phyloP scores from a whole-genome alignment of 805 yeast genomes.

The Suhomyces faveliae region DNA sequence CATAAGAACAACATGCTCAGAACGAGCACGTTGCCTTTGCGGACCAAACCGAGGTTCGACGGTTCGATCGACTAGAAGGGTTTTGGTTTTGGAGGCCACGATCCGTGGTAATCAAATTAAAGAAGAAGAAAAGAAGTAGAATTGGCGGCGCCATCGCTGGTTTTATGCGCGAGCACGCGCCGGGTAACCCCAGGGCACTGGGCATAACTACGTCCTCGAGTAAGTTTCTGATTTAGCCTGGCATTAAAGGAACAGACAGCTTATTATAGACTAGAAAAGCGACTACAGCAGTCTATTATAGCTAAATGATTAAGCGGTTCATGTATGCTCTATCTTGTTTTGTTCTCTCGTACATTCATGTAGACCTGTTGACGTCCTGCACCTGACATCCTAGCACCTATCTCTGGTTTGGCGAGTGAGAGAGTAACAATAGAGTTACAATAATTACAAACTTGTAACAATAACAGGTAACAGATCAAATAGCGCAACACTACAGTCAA shows the following conservation, averaged over 20 bases:
- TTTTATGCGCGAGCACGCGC: conserved; percentile 1
- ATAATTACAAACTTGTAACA: too few species aligned
- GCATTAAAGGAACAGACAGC: too few species aligned
- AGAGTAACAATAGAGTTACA: background rate
- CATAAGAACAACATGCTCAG: conserved; percentile 16
- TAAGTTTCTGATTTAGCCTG: background rate
- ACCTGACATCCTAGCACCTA: too few species aligned
- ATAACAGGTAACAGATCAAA: background rate
- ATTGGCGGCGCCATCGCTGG: background rate
- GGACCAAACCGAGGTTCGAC: conserved; percentile 18
- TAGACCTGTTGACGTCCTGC: too few species aligned
- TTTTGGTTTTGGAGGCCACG: conserved; percentile 31
- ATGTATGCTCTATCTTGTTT: too few species aligned
- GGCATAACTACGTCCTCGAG: background rate
- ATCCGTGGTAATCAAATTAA: conserved; percentile 35
- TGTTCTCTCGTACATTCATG: too few species aligned
- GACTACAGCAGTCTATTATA: too few species aligned
- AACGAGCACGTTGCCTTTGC: conserved; percentile 22
- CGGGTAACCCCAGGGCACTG: conserved; percentile 1
- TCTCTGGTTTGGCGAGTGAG: too few species aligned
- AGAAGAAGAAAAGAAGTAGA: conserved; percentile 1
- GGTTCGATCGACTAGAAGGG: conserved; percentile 22
- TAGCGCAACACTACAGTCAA: too few species aligned
- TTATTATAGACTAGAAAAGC: too few species aligned
- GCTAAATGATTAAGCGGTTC: too few species aligned